Evolutionary conservation across 345 rosid species (phyloP), one percentile per base, ranked within the genome.

Genomic region (Limnanthes douglasii): DNA sequence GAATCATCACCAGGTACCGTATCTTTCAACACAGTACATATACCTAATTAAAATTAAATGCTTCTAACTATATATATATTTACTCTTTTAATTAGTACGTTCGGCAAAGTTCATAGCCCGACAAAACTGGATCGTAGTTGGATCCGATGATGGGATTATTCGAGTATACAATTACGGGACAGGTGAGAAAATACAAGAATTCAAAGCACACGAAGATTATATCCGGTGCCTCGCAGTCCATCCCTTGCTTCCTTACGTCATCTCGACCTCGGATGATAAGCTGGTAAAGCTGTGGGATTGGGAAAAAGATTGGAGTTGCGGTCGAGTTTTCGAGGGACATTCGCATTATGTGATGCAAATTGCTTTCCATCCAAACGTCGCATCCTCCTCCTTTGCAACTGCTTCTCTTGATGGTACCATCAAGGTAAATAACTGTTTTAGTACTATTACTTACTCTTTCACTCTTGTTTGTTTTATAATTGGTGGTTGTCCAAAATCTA

Each of bases 301-400:
- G 99, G 99, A 92, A 55, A 85, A 85, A 58, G 85, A 78, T 47
- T 92, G 99, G 99, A 64, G 59, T 15, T 85, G 94, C 49, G 65
- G 85, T 51, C 93, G 73, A 48, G 71, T 81, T 23, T 92, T 92
- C 41, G 99, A 85, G 63, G 99, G 99, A n/a, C 99, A 90, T 38
- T 90, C 98, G 5, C 98, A 90, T 63, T 85, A 84, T 75, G 96
- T 92, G 45, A 92, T 92, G 99, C 96, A 92, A 66, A 88, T 77
- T 17, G 72, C 95, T n/a, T 81, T 92, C 48, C 78, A 78, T 55
- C 96, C 96, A 19, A 78, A 75, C 55, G 43, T 57, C 29, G 95
- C 81, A 45, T 72, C 82, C 37, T 71, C 81, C 53, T 81, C 96
- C 32, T 92, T 92, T 59, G 96, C 96, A 19, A 85, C 90, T 60